phyloP scores from a whole-genome alignment of 140 eudicot species.

The Artemisia princeps region DNA sequence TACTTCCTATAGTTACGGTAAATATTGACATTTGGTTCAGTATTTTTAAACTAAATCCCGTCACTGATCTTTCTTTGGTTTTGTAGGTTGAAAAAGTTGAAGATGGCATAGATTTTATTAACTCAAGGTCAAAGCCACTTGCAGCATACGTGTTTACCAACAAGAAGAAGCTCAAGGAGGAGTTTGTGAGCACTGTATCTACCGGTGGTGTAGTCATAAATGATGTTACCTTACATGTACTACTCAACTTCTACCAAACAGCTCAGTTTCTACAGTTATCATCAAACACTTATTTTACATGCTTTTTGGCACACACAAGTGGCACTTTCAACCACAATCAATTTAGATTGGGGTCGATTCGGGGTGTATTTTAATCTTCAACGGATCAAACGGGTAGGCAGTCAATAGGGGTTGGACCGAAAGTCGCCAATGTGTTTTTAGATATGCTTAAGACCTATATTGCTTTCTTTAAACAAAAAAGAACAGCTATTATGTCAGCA shows the following conservation, averaged over 20 bases:
- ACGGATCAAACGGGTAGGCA: too few species aligned
- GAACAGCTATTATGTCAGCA: too few species aligned
- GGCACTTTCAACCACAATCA: neutral
- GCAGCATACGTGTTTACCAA: conserved; percentile 88
- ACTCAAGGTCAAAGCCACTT: conserved; percentile 67
- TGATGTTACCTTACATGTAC: conserved; percentile 65
- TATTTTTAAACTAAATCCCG: neutral
- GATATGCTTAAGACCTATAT: too few species aligned
- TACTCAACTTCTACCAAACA: conserved; percentile 8
- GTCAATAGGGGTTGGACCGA: too few species aligned
- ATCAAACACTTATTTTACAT: neutral
- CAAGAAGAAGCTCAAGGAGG: conserved; percentile 56
- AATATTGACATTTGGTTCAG: conserved; percentile 7
- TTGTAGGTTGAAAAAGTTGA: conserved; percentile 68
- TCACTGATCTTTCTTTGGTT: conserved; percentile 12
- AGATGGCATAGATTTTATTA: conserved; percentile 55
- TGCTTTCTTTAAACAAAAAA: too few species aligned
- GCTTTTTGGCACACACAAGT: neutral
- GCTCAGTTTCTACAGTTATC: neutral
- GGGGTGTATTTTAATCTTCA: too few species aligned
- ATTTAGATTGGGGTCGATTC: too few species aligned
- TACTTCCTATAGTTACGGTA: conserved; percentile 89
- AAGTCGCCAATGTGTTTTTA: too few species aligned
- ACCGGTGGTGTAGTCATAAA: conserved; percentile 71
- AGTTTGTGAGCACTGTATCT: conserved; percentile 51